These are phyloP conservation scores for Rhodotorula graminis DNA, from an alignment of 768 basidiomycete genomes.

Conservation along the genomic window DNA sequence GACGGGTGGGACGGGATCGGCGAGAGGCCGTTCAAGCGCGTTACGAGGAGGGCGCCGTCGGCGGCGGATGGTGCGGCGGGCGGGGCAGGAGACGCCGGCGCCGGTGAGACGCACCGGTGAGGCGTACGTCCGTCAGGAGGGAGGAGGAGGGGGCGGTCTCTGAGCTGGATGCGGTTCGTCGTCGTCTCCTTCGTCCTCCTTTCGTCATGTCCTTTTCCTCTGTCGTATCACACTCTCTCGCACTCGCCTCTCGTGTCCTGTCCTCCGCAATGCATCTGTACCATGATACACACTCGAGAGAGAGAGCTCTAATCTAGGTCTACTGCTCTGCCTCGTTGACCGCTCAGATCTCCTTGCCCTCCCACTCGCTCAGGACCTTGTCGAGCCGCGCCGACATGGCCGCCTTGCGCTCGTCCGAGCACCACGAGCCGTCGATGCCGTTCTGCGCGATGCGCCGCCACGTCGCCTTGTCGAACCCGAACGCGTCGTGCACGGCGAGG, in stretches of 20 bases:
- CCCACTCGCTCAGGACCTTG: slow-evolving; percentile 26
- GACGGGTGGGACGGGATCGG: slow-evolving; percentile 36
- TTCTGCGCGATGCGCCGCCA: slow-evolving; percentile 37
- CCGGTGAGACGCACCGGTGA: background rate
- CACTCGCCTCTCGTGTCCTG: no score
- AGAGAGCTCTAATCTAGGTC: no score
- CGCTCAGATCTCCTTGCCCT: slow-evolving; percentile 25
- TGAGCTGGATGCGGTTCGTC: no score
- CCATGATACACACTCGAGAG: no score
- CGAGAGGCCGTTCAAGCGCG: slow-evolving; percentile 31
- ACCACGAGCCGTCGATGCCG: slow-evolving; percentile 39
- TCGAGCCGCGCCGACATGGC: slow-evolving; percentile 28
- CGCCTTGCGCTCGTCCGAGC: slow-evolving; percentile 27
- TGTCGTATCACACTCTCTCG: no score
- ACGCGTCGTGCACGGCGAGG: slow-evolving; percentile 35
- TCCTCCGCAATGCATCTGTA: no score
- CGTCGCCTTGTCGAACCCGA: slow-evolving; percentile 25
- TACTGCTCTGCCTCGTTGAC: no score
- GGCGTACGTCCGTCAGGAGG: no score
- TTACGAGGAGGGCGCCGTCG: background rate
- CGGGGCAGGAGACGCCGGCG: background rate
- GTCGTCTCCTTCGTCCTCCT: no score
- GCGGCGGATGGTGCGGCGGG: background rate
- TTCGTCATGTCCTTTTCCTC: no score
- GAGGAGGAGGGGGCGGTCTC: no score